Base-by-base conservation (phyloP, 202 grass and related monocot genomes). In the Elaeis oleifera region DNA sequence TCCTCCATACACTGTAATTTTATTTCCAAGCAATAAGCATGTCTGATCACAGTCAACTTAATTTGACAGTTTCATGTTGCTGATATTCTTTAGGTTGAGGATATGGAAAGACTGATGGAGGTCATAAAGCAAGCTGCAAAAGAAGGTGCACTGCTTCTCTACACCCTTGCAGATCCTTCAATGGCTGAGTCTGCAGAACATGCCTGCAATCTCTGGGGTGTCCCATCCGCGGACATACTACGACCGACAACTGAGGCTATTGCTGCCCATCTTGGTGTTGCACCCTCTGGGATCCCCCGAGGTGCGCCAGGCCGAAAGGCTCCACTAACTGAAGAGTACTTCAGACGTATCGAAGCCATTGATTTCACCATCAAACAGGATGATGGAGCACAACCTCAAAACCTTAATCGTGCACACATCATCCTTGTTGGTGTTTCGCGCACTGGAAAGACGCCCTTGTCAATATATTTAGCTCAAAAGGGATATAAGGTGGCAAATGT, bases 361-460 rank as follows among this genome's bases (percentile, higher is more conserved):
- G 88, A 99, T 71, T 99, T 99, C 63, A 99, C 88, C 14, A 99
- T 99, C 71, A 99, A 99, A 76, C 88, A 89, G 71, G 94, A 99
- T 70, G 94, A 99, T 65, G 94, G 94, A 16, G 94, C 94, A 65
- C 80, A 68, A 72, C 94, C 94, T 44, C 61, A 84, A 64, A 99
- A 99, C 82, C 82, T 99, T 54, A 50, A 77, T 49, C 74, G 21
- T 62, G 78, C 94, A 18, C 36, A 99, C 17, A 94, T 99, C 63
- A 72, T 89, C 32, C 88, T 99, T 39, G 78, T 76, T 67, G 94
- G 94, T n/a, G 94, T 99, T 86, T 99, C 94, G 53, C 88, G 94
- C 32, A 94, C 82, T 6, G 94, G 94, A 54, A 99, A 99, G 76
- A 99, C 94, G 29, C 94, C 94, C 5, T 69, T 99, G 59, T 92